Evolutionary conservation across 768 basidiomycete genomes (phyloP).

Genomic region (Mycena galopus): DNA sequence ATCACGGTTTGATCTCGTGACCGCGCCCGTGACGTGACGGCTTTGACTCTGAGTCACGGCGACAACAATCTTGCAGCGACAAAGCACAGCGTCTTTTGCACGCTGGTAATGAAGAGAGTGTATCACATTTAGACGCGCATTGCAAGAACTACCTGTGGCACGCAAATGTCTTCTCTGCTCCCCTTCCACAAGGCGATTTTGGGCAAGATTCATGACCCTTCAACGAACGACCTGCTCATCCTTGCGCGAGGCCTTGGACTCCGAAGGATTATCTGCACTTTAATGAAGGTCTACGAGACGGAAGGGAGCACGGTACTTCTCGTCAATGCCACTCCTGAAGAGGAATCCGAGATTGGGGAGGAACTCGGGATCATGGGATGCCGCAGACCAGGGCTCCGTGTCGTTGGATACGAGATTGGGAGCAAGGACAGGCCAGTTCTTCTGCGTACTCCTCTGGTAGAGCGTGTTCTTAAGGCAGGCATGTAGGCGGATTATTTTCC

Average conservation of each 20-base stretch:
- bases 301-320: slow-evolving; percentile 87
- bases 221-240: slow-evolving; percentile 78
- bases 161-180: slow-evolving; percentile 63
- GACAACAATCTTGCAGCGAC: no score
- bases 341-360: slow-evolving; percentile 92
- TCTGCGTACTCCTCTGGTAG: background rate
- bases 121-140: background rate
- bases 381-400: slow-evolving; percentile 84
- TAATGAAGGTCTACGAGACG: slow-evolving; percentile 94
- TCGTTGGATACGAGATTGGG: slow-evolving; percentile 86
- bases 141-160: background rate
- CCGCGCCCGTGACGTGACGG: no score
- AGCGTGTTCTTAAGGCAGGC: slow-evolving; percentile 69
- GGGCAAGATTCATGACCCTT: slow-evolving; percentile 79
- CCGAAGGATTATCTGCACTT: slow-evolving; percentile 83
- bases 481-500: slow-evolving; percentile 94
- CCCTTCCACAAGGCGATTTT: slow-evolving; percentile 79
- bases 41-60: background rate
- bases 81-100: background rate
- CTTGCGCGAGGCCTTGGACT: slow-evolving; percentile 94
- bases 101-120: background rate
- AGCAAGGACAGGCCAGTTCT: slow-evolving; percentile 79
- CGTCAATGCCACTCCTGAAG: slow-evolving; percentile 86
- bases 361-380: slow-evolving; percentile 95
- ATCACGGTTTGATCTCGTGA: no score